Conservation (phyloP, 805 yeast species). For the Dipodascus albidus region DNA sequence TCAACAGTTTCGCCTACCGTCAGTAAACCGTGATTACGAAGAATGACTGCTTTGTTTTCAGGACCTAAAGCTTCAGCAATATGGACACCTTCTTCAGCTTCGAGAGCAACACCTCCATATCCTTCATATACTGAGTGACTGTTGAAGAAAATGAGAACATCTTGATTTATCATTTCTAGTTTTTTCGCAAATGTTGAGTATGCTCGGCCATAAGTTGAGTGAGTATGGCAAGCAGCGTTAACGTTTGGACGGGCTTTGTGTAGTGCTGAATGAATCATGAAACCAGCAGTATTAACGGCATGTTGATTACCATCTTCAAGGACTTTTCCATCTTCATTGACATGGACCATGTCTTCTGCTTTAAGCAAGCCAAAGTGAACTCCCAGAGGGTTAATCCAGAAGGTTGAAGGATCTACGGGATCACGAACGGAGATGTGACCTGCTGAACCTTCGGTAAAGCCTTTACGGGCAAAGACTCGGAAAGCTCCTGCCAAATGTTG, state of each 20-base stretch:
- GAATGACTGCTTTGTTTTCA: constrained; percentile 42
- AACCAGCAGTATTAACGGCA: constrained; percentile 58
- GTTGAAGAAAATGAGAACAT: constrained; percentile 56
- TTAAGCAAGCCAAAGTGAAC: constrained; percentile 53
- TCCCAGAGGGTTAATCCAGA: constrained; percentile 88
- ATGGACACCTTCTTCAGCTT: constrained; percentile 47
- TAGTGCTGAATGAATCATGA: constrained; percentile 55
- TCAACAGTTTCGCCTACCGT: constrained; percentile 63
- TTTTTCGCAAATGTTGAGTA: constrained; percentile 54
- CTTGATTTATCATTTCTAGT: constrained; percentile 73
- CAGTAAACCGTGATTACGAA: constrained; percentile 63
- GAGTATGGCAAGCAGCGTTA: constrained; percentile 63
- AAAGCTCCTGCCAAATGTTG: constrained; percentile 82
- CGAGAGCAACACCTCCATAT: constrained; percentile 74
- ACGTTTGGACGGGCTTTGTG: constrained; percentile 63
- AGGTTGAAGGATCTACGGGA: constrained; percentile 67
- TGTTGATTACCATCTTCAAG: constrained; percentile 46
- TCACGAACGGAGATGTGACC: constrained; percentile 84
- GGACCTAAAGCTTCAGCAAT: constrained; percentile 52
- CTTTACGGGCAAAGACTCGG: constrained; percentile 69
- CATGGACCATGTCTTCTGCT: constrained; percentile 52
- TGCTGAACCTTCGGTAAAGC: constrained; percentile 66
- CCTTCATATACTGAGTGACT: constrained; percentile 52
- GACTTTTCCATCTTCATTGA: constrained; percentile 50
- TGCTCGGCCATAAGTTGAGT: constrained; percentile 53